phyloP scores from a whole-genome alignment of 2,329 filamentous ascomycete species.

The Pseudocercospora cruenta region DNA sequence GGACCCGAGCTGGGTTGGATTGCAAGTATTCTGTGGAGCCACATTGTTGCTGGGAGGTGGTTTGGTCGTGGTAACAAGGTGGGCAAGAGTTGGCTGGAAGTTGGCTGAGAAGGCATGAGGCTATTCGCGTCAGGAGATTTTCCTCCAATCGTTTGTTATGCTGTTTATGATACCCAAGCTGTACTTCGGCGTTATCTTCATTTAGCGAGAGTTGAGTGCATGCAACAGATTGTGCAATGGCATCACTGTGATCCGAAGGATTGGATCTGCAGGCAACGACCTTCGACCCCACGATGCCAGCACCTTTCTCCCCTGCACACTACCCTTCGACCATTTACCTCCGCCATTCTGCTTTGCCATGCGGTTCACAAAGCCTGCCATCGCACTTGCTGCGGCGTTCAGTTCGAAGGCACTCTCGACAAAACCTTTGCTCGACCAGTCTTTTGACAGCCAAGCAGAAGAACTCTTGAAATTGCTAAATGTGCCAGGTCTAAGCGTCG shows the following conservation, averaged over 20 bases:
- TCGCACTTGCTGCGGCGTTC: not conserved
- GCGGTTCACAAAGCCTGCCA: no score
- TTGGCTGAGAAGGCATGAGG: conserved; percentile 21
- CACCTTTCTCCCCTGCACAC: not conserved
- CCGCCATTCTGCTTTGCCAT: not conserved
- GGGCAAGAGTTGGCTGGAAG: conserved; percentile 19
- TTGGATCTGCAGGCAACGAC: not conserved
- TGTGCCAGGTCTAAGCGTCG: conserved; percentile 19
- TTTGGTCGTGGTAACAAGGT: conserved; percentile 25
- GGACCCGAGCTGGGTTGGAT: no score
- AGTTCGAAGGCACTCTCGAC: not conserved
- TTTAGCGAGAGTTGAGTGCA: not conserved
- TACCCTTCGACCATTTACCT: not conserved
- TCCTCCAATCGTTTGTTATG: not conserved
- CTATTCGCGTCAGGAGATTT: not conserved
- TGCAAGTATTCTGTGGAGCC: conserved; percentile 26
- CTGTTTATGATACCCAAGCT: not conserved
- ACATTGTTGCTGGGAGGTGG: conserved; percentile 25
- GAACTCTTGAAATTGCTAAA: not conserved
- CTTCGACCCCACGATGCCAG: not conserved
- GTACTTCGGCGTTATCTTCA: not conserved
- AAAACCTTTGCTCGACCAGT: not conserved
- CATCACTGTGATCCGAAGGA: not conserved
- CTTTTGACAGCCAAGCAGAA: conserved; percentile 12
- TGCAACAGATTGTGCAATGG: not conserved